Evolutionary conservation across 495 filamentous ascomycete genomes (phyloP), one percentile per base, ranked within the genome.

Genomic region (Lentithecium fluviatile): DNA sequence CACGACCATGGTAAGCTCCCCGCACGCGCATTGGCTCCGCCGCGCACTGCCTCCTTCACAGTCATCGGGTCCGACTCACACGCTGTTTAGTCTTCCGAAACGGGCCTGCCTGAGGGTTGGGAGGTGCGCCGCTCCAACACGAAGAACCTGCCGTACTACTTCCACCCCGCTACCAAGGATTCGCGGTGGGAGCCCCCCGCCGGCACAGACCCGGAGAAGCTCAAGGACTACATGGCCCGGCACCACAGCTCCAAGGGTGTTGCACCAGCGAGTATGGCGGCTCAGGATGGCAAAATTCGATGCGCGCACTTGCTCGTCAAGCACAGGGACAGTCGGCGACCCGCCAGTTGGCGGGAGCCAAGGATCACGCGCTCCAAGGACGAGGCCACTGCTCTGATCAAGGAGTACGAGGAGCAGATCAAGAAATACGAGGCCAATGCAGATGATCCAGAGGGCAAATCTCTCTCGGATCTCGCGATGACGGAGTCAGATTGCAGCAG

Each of bases 121-220:
- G 91, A 96, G 76, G 90, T 97, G 69, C 89, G 91, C 67, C 89
- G 93, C 76, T 95, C 89, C 72, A 93, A 95, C 77, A 92, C 89
- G 73, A 97, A 96, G 77, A 95, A 94, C 74, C 88, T 97, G 15
- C 94, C 94, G 36, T 98, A 98, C 78, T 98, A 97, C 77, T 97
- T 95, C 87, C 94, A 95, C 75, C 74, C 87, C 24, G 73, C 72
- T 25, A 88, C 88, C 47, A 90, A 89, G 69, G 84, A 86, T 66
- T 97, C 94, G 50, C 83, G 88, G 73, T 98, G 94, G 94, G 93
- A 97, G 67, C 94, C 94, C 4, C 94, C 94, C 23, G 65, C 79
- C 10, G 90, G 86, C 43, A 90, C 92, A 42, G 87, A 98, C 76
- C 83, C 88, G 45, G 90, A 96, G 62, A 89, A 87, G 72, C 83